Percentiles rank a stretch among this genome's conserved stretches.
Evolutionary conservation across 73 alveolate species (phyloP).

Genomic region (Urostyla sp.): DNA sequence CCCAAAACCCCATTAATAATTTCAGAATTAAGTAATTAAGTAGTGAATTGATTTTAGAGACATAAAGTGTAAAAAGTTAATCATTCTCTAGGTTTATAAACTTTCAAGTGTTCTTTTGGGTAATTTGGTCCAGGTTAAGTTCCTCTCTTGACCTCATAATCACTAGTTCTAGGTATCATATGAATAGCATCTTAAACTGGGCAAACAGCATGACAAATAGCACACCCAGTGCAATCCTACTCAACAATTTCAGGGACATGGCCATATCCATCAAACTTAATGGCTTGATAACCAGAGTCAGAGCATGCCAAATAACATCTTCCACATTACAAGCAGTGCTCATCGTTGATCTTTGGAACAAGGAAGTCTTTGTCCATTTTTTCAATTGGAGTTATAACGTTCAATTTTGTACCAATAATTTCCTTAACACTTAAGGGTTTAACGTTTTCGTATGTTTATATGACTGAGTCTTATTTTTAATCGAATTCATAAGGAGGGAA

Average conservation of each 20-base stretch:
- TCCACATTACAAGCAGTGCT: conserved; percentile 69
- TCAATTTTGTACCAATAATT: conserved; percentile 63
- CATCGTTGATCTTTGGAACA: conserved; percentile 63
- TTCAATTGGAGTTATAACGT: conserved; percentile 58
- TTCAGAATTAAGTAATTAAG: no score
- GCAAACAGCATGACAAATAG: conserved; percentile 73
- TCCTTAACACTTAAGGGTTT: conserved; percentile 20
- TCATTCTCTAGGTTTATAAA: conserved; percentile 42
- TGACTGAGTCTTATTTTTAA: conserved; percentile 12
- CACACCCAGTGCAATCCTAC: conserved; percentile 76
- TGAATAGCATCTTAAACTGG: conserved; percentile 71
- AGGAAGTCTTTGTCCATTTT: conserved; percentile 61
- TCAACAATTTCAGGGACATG: conserved; percentile 62
- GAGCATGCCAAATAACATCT: conserved; percentile 71
- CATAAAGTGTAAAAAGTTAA: no score
- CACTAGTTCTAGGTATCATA: conserved; percentile 64
- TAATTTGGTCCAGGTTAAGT: conserved; percentile 55
- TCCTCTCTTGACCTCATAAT: conserved; percentile 62
- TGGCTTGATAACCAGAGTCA: conserved; percentile 72
- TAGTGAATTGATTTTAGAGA: no score
- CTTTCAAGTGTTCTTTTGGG: conserved; percentile 52
- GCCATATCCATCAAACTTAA: conserved; percentile 62
- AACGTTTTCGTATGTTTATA: not conserved
- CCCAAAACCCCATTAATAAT: no score
- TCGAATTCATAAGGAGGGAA: conserved; percentile 52